A percentile compares a stretch with the other conserved stretches of the same genome.
Conservation (phyloP, 306 rosid species). For the Trifolium subterraneum region DNA sequence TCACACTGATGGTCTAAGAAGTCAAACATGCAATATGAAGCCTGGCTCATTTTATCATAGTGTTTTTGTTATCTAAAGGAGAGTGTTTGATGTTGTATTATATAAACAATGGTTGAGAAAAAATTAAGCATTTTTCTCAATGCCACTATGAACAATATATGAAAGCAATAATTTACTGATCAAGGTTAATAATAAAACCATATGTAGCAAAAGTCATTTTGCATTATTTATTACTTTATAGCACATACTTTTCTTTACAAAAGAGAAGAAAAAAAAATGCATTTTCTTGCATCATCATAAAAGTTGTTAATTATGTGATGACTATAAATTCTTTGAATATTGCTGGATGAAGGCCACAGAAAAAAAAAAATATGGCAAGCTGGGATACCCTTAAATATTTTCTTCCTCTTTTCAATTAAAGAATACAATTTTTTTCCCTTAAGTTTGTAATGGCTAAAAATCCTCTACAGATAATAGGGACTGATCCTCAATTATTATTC, state of each 20-base stretch:
- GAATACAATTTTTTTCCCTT: no score
- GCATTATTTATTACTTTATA: no score
- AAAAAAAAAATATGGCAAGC: no score
- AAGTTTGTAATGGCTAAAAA: no score
- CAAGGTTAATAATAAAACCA: constrained; percentile 2
- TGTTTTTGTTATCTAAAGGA: constrained; percentile 1
- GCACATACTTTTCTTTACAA: no score
- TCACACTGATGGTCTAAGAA: constrained; percentile 12
- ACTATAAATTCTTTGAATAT: no score
- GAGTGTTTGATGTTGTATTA: constrained; percentile 15
- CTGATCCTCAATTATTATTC: no score
- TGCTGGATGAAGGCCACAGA: no score
- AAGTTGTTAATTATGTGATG: neutral
- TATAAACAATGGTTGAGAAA: constrained; percentile 7
- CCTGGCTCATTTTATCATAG: neutral
- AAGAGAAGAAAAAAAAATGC: neutral
- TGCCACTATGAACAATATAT: neutral
- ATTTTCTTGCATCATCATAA: neutral
- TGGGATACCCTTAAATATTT: no score
- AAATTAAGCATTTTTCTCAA: constrained; percentile 16
- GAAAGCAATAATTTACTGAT: neutral
- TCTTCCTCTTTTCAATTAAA: no score
- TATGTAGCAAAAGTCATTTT: neutral
- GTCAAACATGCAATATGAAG: constrained; percentile 20
- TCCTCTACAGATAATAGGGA: no score